Base-by-base conservation (phyloP, 257 asterid species). In the Coffea canephora region DNA sequence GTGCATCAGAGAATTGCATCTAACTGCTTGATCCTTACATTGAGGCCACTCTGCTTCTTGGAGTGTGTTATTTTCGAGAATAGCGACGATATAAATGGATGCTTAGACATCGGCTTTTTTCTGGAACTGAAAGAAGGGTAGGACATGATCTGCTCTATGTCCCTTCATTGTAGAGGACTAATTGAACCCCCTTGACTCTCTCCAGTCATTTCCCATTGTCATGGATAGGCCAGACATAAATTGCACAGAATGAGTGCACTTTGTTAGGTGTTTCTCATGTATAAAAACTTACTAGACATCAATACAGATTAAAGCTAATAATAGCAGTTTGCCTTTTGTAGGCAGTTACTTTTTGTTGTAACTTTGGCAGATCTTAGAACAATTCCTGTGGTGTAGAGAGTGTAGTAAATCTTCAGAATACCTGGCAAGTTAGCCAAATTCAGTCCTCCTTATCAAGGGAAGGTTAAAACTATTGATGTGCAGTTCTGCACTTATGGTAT, bases 71-170 rank as follows among this genome's bases (percentile, higher is more conserved):
- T 57, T 19, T 55, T 52, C 9, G 48, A 25, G 15, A 34, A 21
- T 62, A 31, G 73, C 68, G 76, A 74, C 68, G 76, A 74, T 80
- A 9, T 36, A 36, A 68, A 64, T 25, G 27, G 71, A 69, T 43
- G 66, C 70, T 59, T 49, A 68, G 80, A 21, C 59, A 31, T 68
- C 78, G 70, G 54, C 73, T 10, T 77, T 73, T 77, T 61, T 23
- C 50, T 73, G 61, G 6, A 74, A 59, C 83, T 78, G 73, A 39
- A 45, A 52, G 64, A 49, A 77, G 55, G 82, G 77, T 54, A 64
- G 74, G 39, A 69, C 48, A 25, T 52, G 64, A n/a, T 43, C 66
- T 77, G 19, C 75, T 73, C 50, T 25, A n/a, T 54, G 70, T 64
- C 6, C 23, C 19, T 67, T 71, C 43, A 59, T 66, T 57, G 80